A percentile compares a stretch with the other conserved stretches of the same genome.
Evolutionary conservation across 169 alveolate species (phyloP).

Genomic region (Plasmodium chabaudi): DNA sequence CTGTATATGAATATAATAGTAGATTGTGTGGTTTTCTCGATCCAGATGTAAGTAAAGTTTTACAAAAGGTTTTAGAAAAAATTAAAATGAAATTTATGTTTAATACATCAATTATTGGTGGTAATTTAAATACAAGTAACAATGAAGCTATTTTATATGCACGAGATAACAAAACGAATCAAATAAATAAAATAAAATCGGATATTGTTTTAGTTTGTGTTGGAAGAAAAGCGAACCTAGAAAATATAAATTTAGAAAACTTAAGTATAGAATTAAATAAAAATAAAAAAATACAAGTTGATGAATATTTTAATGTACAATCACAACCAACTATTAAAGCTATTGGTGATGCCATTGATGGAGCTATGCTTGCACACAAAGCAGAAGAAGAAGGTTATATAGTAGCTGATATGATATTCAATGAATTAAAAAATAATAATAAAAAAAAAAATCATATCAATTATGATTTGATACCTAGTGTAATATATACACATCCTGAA

Average conservation of each 20-base stretch:
- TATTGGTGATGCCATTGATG: constrained; percentile 97
- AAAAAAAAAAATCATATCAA: constrained; percentile 85
- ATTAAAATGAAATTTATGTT: constrained; percentile 82
- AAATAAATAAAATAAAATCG: constrained; percentile 78
- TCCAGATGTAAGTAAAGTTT: constrained; percentile 88
- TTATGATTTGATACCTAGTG: constrained; percentile 97
- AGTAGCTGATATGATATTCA: constrained; percentile 92
- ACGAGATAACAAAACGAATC: constrained; percentile 89
- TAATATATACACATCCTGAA: constrained; percentile 98
- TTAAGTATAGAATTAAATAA: constrained; percentile 90
- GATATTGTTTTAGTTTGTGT: constrained; percentile 95
- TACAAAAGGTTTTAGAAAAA: constrained; percentile 87
- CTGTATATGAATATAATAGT: constrained; percentile 82
- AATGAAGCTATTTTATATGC: constrained; percentile 79
- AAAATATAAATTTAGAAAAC: constrained; percentile 92
- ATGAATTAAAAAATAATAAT: constrained; percentile 85
- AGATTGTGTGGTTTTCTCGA: constrained; percentile 88
- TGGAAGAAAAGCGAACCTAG: constrained; percentile 97
- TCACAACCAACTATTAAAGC: constrained; percentile 92
- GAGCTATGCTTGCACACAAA: constrained; percentile 99
- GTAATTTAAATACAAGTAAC: constrained; percentile 80
- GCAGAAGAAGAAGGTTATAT: constrained; percentile 99
- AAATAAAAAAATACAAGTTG: constrained; percentile 88
- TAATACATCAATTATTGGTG: constrained; percentile 83
- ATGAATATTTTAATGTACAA: constrained; percentile 83